A percentile compares a stretch with the other conserved stretches of the same genome.
Evolutionary conservation across 2,329 filamentous ascomycete species (phyloP).

Genomic region (Zymoseptoria crescenta): DNA sequence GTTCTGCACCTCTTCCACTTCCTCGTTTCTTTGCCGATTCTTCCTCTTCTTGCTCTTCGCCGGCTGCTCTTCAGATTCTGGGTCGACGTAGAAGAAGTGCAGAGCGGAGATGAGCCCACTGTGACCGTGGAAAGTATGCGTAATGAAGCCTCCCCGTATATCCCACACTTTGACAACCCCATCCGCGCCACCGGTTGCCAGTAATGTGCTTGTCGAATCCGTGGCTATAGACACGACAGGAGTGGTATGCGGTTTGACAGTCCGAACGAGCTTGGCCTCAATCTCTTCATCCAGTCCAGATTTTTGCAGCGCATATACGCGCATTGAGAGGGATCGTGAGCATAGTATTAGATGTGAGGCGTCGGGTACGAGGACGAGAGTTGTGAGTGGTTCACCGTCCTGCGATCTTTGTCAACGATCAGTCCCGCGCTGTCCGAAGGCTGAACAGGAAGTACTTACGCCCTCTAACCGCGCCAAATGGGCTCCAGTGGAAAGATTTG

Average conservation of each 20-base stretch:
- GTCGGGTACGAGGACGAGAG: conserved; percentile 73
- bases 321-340: conserved; percentile 93
- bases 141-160: conserved; percentile 79
- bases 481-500: conserved; percentile 72
- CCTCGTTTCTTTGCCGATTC: conserved; percentile 40
- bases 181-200: conserved; percentile 89
- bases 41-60: conserved; percentile 37
- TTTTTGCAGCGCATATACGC: conserved; percentile 67
- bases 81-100: conserved; percentile 67
- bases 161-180: conserved; percentile 97
- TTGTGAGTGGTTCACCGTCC: conserved; percentile 65
- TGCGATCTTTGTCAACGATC: conserved; percentile 34
- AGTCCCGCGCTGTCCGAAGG: conserved; percentile 18
- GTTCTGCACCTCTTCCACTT: conserved; percentile 40
- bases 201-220: conserved; percentile 77
- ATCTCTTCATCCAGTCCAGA: conserved; percentile 51
- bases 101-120: conserved; percentile 86
- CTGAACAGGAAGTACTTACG: conserved; percentile 43
- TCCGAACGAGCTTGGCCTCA: conserved; percentile 62
- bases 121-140: conserved; percentile 90
- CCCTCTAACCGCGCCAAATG: conserved; percentile 83
- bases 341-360: conserved; percentile 83
- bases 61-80: conserved; percentile 12
- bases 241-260: conserved; percentile 80
- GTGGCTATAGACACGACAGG: conserved; percentile 81